Evolutionary conservation across 257 asterid genomes (phyloP), one percentile per base, ranked within the genome.

Genomic region (Ajuga chamaepitys): DNA sequence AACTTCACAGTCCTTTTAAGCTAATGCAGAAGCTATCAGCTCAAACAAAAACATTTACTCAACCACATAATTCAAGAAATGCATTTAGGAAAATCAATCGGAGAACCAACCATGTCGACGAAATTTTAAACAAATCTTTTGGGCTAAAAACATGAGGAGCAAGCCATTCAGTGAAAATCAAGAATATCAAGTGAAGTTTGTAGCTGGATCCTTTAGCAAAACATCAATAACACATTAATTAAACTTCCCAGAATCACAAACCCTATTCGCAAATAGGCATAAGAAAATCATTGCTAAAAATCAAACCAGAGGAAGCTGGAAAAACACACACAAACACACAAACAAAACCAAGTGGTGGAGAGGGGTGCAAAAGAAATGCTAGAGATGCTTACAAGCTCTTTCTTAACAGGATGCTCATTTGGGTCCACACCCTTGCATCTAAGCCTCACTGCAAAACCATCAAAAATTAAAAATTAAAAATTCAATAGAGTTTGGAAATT

Each of bases 381-480:
- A 37, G 42, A 71, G 62, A 56, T 20, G 78, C 86, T 64, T 83
- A 84, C 97, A 66, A 86, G 69, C 81, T 94, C 99, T 32, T 86
- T 81, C 40, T 77, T 90, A 66, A 93, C 80, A 24, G 95, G 86
- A 60, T 88, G 99, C 25, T 88, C 85, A 60, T 89, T 95, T 58
- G 88, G 91, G 76, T 89, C 75, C 30, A 94, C 73, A 52, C 99
- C 99, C 58, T 81, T 91, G 88, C 99, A 94, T 66, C 97, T 84
- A 75, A 94, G 75, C 86, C 89, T 86, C 84, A 89, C 99, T 89
- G 83, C 75, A 85, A 76, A 79, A 42, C 54, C 74, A 58, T 37
- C 26, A 68, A 54, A 18, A 11, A 37, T 70, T 4, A 32, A 26
- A 22, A 70, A 54, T 16, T 61, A 38, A 38, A 45, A 14, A 35